Base-by-base conservation (phyloP, 148 eudicot genomes). In the Euryodendron excelsum region DNA sequence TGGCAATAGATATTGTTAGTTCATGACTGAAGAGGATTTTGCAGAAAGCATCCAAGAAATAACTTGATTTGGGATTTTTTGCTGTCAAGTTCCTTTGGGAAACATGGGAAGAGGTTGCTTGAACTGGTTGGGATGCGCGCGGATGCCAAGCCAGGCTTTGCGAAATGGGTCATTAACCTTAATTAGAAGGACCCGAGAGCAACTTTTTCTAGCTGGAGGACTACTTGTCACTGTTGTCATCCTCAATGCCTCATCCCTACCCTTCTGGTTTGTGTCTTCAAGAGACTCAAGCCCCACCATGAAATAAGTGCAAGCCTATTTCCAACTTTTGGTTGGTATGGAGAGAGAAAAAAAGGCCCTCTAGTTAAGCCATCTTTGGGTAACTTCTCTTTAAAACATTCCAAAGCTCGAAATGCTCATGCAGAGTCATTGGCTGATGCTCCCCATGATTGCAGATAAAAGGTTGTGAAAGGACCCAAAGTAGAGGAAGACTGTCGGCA, bases 301-400 rank as follows among this genome's bases (percentile, higher is more conserved):
- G 60, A 84, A 80, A 77, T 62, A 77, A 84, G 82, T 76, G 80
- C 75, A 79, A 55, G 80, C 82, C 82, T 62, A 37, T 74, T 81
- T 80, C 66, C 31, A 55, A 72, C 36, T 34, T 77, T 73, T 70
- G 83, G 83, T 77, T 58, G 83, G 67, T 77, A 77, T 39, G 50
- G 50, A 74, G 66, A 69, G 53, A 45, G 21, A 0, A 58, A 63
- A 56, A 73, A 47, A 73, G 72, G 62, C 66, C 75, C 73, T 48
- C 58, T 34, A 86, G 71, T 75, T 52, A 36, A 80, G 70, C 74
- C 64, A 83, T 45, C 76, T 80, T 60, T 28, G 39, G 78, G 58
- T 81, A 72, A 79, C 86, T 81, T 83, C 80, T 75, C 62, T 67
- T 81, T 81, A 60, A 86, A 86, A 86, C 84, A 86, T 74, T 82